Base-by-base conservation (phyloP, 805 yeast genomes). In the Priceomyces melissophilus region DNA sequence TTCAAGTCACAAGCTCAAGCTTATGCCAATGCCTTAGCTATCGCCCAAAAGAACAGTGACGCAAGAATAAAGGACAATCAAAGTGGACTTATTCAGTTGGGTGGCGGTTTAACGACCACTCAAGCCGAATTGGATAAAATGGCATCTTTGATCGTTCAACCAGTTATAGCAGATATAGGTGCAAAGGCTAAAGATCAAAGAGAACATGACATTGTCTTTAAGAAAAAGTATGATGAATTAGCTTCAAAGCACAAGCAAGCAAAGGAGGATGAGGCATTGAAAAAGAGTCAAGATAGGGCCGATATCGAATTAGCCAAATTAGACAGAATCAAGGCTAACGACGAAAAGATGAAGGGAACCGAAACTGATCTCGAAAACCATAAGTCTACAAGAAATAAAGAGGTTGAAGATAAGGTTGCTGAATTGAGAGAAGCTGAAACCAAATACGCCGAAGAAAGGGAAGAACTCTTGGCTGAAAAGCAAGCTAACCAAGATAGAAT, bases 81-180 rank as follows among this genome's bases (percentile, higher is more conserved):
- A 48, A 77, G 82, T 59, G 74, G 74, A 30, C 53, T 63, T 30
- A 69, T 88, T 52, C 74, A 87, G 55, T 65, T 91, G 47, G 99
- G 99, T 45, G 96, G 95, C 47, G 98, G 97, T 2, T 72, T 87
- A 43, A 78, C 75, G 54, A 79, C 91, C 75, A 71, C 85, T 30
- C 84, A 76, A 44, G 75, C 71, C 14, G 96, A 90, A 54, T 78
- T 93, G 46, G 84, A 87, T 48, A 75, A 75, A 38, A 77, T 91
- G 68, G 98, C 99, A 14, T 67, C 79, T 45, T 75, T 81, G 35
- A 72, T 86, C 55, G 96, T 93, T 43, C 73, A 77, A 49, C 99
- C 99, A 7, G 89, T 91, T 4, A 69, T 91, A 54, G 73, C 71
- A 30, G 90, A 87, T 60, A 79, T 91, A 54, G 71, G 77, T 51